Percentiles rank a stretch among this genome's conserved stretches.
Conservation (phyloP, 2,329 filamentous ascomycete species). For the Tolypocladium ovalisporum region DNA sequence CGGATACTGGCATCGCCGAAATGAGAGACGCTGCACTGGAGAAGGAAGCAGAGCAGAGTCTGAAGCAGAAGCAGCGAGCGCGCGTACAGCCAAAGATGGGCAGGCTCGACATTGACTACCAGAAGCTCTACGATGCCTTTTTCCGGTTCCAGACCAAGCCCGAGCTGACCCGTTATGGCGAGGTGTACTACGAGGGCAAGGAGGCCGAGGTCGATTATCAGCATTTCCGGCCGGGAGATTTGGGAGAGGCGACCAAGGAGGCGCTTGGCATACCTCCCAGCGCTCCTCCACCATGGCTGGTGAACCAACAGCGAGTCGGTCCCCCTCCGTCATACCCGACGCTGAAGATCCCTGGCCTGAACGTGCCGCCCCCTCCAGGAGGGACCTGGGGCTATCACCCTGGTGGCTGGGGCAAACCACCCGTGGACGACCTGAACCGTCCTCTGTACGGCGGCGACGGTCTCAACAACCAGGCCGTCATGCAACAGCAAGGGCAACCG, state of each 20-base stretch:
- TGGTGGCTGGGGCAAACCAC: conserved; percentile 92
- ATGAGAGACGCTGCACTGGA: conserved; percentile 96
- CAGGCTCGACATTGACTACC: conserved; percentile 95
- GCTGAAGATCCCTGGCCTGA: conserved; percentile 89
- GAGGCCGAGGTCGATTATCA: conserved; percentile 93
- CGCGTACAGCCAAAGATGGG: conserved; percentile 93
- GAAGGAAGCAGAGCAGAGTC: conserved; percentile 81
- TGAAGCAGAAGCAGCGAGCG: conserved; percentile 94
- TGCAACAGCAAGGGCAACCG: conserved; percentile 26
- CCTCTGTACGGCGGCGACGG: conserved; percentile 92
- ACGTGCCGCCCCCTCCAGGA: conserved; percentile 81
- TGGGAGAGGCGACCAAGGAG: conserved; percentile 82
- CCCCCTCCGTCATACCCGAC: conserved; percentile 91
- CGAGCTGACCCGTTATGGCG: conserved; percentile 83
- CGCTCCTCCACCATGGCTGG: conserved; percentile 90
- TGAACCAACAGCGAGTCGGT: conserved; percentile 90
- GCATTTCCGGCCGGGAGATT: conserved; percentile 79
- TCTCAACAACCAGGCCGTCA: conserved; percentile 40
- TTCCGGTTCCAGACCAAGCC: conserved; percentile 97
- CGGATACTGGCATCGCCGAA: conserved; percentile 92
- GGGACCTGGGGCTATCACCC: conserved; percentile 92
- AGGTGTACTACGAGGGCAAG: conserved; percentile 99
- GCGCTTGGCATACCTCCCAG: conserved; percentile 88
- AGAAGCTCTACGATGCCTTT: conserved; percentile 96
- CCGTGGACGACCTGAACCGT: conserved; percentile 84